These are phyloP conservation scores for Solanum chaucha DNA, from an alignment of 257 asterid genomes.

Conservation along the genomic window DNA sequence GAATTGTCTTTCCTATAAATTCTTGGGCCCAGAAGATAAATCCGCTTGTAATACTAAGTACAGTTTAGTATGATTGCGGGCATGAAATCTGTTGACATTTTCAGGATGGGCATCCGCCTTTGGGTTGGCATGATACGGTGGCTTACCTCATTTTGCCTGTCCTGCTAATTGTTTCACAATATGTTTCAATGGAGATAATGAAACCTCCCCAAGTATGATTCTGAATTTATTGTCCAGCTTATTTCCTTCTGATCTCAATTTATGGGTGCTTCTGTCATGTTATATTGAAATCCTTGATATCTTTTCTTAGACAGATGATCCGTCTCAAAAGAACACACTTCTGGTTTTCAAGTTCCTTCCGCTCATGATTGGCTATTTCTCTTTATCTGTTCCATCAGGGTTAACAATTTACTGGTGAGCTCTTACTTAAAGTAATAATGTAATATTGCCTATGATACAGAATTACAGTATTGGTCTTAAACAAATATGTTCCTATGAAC, in stretches of 20 bases:
- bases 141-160: slow-evolving; percentile 95
- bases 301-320: slow-evolving; percentile 85
- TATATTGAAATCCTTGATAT: slow-evolving; percentile 23
- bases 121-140: slow-evolving; percentile 92
- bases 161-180: slow-evolving; percentile 83
- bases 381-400: slow-evolving; percentile 97
- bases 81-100: background rate
- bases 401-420: slow-evolving; percentile 91
- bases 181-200: slow-evolving; percentile 94
- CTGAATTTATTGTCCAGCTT: slow-evolving; percentile 1
- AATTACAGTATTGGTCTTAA: background rate
- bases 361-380: slow-evolving; percentile 98
- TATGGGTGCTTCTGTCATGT: slow-evolving; percentile 7
- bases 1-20: background rate
- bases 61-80: background rate
- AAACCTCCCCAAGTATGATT: slow-evolving; percentile 94
- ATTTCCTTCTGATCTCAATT: background rate
- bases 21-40: background rate
- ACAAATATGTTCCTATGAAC: background rate
- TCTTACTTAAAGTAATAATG: background rate
- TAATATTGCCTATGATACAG: background rate
- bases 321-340: slow-evolving; percentile 90
- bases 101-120: slow-evolving; percentile 99
- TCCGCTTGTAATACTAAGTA: background rate
- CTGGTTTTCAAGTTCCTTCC: slow-evolving; percentile 94